Conservation (phyloP, 2,329 filamentous ascomycete species). For the Ambrosiella cleistominuta region DNA sequence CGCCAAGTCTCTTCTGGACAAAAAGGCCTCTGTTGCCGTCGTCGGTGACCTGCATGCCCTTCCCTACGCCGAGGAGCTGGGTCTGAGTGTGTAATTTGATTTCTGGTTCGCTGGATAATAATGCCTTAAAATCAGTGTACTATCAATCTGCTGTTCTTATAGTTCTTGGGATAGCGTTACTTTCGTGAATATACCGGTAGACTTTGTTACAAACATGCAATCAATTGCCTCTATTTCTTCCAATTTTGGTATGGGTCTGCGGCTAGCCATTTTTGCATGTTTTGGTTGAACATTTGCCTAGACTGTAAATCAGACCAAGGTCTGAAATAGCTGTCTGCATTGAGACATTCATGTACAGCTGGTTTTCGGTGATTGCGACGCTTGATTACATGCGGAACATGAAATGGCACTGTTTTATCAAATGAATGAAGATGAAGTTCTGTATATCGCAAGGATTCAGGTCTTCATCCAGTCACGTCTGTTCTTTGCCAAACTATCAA, state of each 20-base stretch:
- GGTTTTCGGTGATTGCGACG: no score
- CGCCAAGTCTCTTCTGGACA: conserved; percentile 71
- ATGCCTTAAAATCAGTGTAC: conserved; percentile 14
- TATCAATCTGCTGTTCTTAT: conserved; percentile 13
- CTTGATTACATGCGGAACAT: no score
- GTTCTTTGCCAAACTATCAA: no score
- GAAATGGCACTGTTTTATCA: no score
- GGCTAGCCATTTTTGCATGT: no score
- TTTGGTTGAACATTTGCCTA: no score
- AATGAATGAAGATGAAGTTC: no score
- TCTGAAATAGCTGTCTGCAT: no score
- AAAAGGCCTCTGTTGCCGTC: conserved; percentile 73
- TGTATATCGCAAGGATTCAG: no score
- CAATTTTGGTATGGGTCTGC: background rate
- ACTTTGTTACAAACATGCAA: conserved; percentile 17
- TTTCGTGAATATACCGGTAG: conserved; percentile 31
- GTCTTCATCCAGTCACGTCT: no score
- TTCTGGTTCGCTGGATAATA: conserved; percentile 13
- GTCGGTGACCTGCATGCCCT: conserved; percentile 85
- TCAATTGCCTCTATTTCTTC: background rate
- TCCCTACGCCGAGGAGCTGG: conserved; percentile 86
- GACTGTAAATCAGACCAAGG: no score
- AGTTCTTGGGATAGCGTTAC: conserved; percentile 17
- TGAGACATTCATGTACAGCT: no score
- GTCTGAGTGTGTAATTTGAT: conserved; percentile 67